These are phyloP conservation scores for Sugiyamaella grinbergsii DNA, from an alignment of 1,139 yeast genomes.

Conservation along the genomic window DNA sequence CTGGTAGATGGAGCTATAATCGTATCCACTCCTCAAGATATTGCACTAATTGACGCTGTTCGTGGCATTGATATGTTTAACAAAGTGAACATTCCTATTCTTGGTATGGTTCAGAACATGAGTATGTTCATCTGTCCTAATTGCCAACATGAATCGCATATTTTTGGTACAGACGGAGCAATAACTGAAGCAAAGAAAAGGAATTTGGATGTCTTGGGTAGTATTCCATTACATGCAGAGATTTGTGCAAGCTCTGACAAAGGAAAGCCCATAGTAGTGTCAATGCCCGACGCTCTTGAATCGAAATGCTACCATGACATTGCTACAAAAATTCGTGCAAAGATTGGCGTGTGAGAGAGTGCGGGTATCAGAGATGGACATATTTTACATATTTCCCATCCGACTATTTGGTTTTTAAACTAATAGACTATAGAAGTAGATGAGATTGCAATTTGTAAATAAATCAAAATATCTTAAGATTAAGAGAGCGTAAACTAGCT, in stretches of 20 bases:
- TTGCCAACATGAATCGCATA: constrained; percentile 70
- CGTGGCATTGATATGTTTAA: constrained; percentile 80
- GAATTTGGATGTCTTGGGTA: constrained; percentile 58
- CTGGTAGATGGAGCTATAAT: constrained; percentile 76
- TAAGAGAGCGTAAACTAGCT: no score
- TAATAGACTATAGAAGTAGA: no score
- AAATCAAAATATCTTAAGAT: no score
- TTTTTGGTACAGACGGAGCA: constrained; percentile 74
- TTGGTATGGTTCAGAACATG: constrained; percentile 86
- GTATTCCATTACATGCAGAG: constrained; percentile 66
- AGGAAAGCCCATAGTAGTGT: constrained; percentile 65
- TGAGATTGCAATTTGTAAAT: no score
- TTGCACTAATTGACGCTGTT: constrained; percentile 78
- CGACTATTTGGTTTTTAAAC: no score
- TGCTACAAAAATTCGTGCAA: constrained; percentile 29
- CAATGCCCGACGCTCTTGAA: constrained; percentile 44
- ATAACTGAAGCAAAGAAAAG: constrained; percentile 56
- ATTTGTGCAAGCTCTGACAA: constrained; percentile 63
- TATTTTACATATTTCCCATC: no score
- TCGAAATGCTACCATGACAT: constrained; percentile 36
- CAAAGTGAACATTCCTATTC: constrained; percentile 70
- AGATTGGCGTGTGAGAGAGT: constrained; percentile 23
- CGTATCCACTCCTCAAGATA: constrained; percentile 86
- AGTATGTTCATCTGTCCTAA: constrained; percentile 74
- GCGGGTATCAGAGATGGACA: no score